Evolutionary conservation across 2,329 filamentous ascomycete genomes (phyloP).

Genomic region (Exophiala aquamarina): DNA sequence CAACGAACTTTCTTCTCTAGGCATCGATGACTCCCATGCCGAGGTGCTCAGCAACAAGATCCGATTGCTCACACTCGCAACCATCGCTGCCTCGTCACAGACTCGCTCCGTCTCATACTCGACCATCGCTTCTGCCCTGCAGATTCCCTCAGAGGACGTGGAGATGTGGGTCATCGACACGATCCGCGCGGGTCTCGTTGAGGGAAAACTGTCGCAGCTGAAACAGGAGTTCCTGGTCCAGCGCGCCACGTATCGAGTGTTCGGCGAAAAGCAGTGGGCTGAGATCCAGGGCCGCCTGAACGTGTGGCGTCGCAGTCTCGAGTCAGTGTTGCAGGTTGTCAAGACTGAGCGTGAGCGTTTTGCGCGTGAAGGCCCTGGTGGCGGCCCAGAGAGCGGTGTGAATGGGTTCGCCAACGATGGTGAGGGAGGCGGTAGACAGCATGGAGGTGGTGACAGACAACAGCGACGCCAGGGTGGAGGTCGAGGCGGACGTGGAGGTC

Average conservation of each 20-base stretch:
- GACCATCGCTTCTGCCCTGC: slow-evolving; percentile 78
- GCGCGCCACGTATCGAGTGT: slow-evolving; percentile 93
- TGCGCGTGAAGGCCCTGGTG: slow-evolving; percentile 58
- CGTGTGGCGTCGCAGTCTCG: slow-evolving; percentile 82
- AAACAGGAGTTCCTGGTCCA: slow-evolving; percentile 93
- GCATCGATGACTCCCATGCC: slow-evolving; percentile 72
- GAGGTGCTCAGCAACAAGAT: slow-evolving; percentile 91
- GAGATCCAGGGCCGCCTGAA: slow-evolving; percentile 89
- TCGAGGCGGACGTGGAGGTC: slow-evolving; percentile 25
- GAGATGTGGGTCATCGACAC: slow-evolving; percentile 99
- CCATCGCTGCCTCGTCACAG: slow-evolving; percentile 77
- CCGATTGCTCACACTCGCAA: slow-evolving; percentile 89
- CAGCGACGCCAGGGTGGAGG: slow-evolving; percentile 30
- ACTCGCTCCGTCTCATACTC: slow-evolving; percentile 86
- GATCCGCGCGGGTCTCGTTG: slow-evolving; percentile 90
- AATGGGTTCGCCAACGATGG: slow-evolving; percentile 17
- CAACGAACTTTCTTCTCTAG: slow-evolving; percentile 58
- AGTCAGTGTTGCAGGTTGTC: slow-evolving; percentile 75
- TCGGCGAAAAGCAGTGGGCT: slow-evolving; percentile 96
- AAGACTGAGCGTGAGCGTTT: slow-evolving; percentile 79
- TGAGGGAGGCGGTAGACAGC: slow-evolving; percentile 6
- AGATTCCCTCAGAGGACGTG: slow-evolving; percentile 79
- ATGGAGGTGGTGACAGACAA: slow-evolving; percentile 9
- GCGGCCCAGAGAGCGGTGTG: slow-evolving; percentile 11
- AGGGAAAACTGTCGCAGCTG: slow-evolving; percentile 93